A percentile compares a stretch with the other conserved stretches of the same genome.
These are phyloP conservation scores for Capsicum chinense DNA, from an alignment of 257 asterid species.

Conservation along the genomic window DNA sequence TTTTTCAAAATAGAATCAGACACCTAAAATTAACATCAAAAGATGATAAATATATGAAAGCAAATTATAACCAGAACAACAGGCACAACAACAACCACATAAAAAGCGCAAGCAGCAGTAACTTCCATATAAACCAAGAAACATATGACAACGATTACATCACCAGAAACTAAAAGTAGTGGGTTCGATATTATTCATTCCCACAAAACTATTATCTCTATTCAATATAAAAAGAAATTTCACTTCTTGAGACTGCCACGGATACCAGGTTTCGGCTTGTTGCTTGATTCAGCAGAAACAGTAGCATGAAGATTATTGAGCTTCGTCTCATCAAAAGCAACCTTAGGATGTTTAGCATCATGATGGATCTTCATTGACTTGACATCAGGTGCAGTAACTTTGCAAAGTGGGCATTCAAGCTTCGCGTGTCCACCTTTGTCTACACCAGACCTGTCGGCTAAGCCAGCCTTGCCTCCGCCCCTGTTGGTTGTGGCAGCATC, in stretches of 20 bases:
- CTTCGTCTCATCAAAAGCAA: slow-evolving; percentile 75
- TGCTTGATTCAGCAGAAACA: slow-evolving; percentile 32
- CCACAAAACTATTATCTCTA: neutral
- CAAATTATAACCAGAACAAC: neutral
- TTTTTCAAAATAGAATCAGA: neutral
- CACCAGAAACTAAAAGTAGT: neutral
- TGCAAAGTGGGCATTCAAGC: slow-evolving; percentile 85
- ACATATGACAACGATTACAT: slow-evolving; percentile 20
- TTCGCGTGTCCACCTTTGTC: slow-evolving; percentile 93
- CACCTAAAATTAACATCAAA: neutral
- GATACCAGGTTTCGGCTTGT: slow-evolving; percentile 77
- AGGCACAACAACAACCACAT: neutral
- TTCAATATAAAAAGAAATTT: neutral
- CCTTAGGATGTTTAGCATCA: slow-evolving; percentile 81
- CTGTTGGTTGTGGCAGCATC: slow-evolving; percentile 88
- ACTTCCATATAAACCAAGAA: slow-evolving; percentile 22
- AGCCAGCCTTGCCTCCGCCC: slow-evolving; percentile 89
- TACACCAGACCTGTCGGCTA: slow-evolving; percentile 63
- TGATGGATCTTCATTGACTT: slow-evolving; percentile 92
- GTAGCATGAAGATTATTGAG: slow-evolving; percentile 65
- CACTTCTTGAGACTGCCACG: slow-evolving; percentile 90
- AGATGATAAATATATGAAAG: neutral
- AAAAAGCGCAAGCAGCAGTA: neutral
- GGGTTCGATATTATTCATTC: slow-evolving; percentile 19
- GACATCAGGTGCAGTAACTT: slow-evolving; percentile 79